Base-by-base conservation (phyloP, 2,329 filamentous ascomycete species). In the Ophiocordyceps sinensis region DNA sequence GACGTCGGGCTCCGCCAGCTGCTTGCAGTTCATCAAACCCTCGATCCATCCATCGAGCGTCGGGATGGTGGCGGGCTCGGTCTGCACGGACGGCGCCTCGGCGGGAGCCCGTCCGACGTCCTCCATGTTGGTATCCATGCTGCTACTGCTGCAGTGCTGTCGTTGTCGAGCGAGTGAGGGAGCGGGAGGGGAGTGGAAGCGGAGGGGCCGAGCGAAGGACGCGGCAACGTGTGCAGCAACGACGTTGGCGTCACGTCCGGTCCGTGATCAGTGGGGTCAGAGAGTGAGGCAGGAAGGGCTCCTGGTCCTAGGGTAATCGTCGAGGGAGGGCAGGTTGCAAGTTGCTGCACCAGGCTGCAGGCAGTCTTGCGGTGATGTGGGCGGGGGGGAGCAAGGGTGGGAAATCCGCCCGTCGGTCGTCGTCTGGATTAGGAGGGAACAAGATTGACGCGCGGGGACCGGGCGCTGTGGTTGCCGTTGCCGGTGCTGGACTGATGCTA, bases 101-200 rank as follows among this genome's bases (percentile, higher is more conserved):
- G 85, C 75, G 50, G 87, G 84, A 56, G 83, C 79, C 66, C 88
- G 85, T 58, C 82, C 84, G 54, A 94, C 87, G 62, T 98, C 91
- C 71, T 95, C 89, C 91, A 98, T 98, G 66, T 93, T 94, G 59
- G 87, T 94, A 66, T 98, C 89, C 87, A 95, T 94, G 48, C 41
- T 42, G 40, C 43, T 42, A 40, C 43, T 39, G 39, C 34, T 26
- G 45, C 9, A 39, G 39, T 45, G 44, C 42, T 44, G 46, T 47
- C 45, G 45, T 7, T 19, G 32, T 6, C 36, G 36, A 29, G 13
- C 40, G 46, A 45, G 46, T 38, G 37, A 40, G 43, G 42, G 46
- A 47, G 46, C 47, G 32, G 15, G 26, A 38, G 14, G 36, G 23
- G 23, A 21, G 7, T n/a, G 26, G 12, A 15, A 29, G 15, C 19